Conservation (phyloP, 768 basidiomycete species). For the Piloderma croceum region DNA sequence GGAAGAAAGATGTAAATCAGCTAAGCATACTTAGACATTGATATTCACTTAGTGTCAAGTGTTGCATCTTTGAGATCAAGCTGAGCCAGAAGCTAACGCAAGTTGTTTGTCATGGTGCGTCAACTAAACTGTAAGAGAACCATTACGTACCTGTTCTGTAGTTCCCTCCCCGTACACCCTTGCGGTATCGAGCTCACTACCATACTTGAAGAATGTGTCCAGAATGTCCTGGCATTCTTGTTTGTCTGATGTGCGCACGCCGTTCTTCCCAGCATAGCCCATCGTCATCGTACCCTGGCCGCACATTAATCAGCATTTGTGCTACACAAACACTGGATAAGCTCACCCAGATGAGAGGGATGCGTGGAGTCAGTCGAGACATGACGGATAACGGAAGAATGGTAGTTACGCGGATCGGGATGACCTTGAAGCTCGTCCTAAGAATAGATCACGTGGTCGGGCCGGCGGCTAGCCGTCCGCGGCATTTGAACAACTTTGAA, state of each 20-base stretch:
- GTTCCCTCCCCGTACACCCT: constrained; percentile 48
- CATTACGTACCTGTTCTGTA: constrained; percentile 40
- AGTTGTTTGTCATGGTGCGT: not conserved
- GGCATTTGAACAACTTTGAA: too few species aligned
- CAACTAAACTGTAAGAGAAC: not conserved
- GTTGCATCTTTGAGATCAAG: constrained; percentile 35
- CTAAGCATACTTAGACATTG: not conserved
- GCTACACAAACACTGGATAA: not conserved
- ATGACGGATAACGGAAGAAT: constrained; percentile 1
- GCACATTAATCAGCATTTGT: not conserved
- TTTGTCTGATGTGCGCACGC: constrained; percentile 32
- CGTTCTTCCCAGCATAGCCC: constrained; percentile 36
- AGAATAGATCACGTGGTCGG: too few species aligned
- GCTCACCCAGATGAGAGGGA: constrained; percentile 36
- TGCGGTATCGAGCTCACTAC: constrained; percentile 47
- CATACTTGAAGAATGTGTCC: constrained; percentile 36
- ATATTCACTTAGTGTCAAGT: constrained; percentile 44
- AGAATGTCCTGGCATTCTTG: constrained; percentile 40
- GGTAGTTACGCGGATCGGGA: too few species aligned
- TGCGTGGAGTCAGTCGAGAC: constrained; percentile 24
- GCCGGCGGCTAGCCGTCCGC: too few species aligned
- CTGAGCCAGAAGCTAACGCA: constrained; percentile 31
- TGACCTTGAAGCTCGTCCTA: too few species aligned
- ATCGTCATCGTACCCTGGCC: constrained; percentile 45
- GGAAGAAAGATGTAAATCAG: constrained; percentile 1